A percentile compares a stretch with the other conserved stretches of the same genome.
Evolutionary conservation across 78 protist genomes (phyloP).

Genomic region (Planoprotostelium fungivorum): DNA sequence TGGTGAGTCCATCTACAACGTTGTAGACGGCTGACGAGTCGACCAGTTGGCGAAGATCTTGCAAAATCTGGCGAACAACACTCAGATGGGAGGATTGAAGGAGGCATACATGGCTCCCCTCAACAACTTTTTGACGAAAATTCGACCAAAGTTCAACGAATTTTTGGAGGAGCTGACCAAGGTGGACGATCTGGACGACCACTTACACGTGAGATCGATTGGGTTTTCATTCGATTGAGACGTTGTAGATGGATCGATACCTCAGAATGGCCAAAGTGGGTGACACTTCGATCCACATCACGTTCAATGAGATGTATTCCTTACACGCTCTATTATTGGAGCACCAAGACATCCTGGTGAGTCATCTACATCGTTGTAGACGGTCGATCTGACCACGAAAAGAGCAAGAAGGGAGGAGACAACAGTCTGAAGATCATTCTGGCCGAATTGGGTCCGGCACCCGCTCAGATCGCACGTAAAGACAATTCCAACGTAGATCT

Average conservation of each 20-base stretch:
- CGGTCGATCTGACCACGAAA: not conserved
- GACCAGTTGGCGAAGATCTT: slow-evolving; percentile 56
- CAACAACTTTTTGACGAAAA: slow-evolving; percentile 13
- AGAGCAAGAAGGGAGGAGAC: not conserved
- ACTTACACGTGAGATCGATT: slow-evolving; percentile 7
- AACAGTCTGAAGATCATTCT: slow-evolving; percentile 33
- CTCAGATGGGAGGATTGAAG: slow-evolving; percentile 51
- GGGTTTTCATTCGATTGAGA: not conserved
- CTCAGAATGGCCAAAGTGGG: slow-evolving; percentile 7
- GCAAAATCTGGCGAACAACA: slow-evolving; percentile 64
- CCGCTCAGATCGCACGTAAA: slow-evolving; percentile 41
- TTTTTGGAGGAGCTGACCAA: slow-evolving; percentile 43
- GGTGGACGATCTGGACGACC: slow-evolving; percentile 59
- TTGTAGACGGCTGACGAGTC: not conserved
- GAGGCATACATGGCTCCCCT: slow-evolving; percentile 57
- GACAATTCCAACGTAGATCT: slow-evolving; percentile 66
- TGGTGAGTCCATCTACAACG: not conserved
- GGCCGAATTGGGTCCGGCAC: slow-evolving; percentile 40
- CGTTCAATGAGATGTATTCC: slow-evolving; percentile 69
- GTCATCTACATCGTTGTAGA: not conserved
- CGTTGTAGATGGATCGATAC: slow-evolving; percentile 23
- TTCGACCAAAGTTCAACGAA: slow-evolving; percentile 20
- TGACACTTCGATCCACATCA: slow-evolving; percentile 32
- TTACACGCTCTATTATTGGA: slow-evolving; percentile 33
- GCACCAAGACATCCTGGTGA: slow-evolving; percentile 30